A percentile compares a stretch with the other conserved stretches of the same genome.
Conservation (phyloP, 2,329 filamentous ascomycete species). For the Phialophora expanda region DNA sequence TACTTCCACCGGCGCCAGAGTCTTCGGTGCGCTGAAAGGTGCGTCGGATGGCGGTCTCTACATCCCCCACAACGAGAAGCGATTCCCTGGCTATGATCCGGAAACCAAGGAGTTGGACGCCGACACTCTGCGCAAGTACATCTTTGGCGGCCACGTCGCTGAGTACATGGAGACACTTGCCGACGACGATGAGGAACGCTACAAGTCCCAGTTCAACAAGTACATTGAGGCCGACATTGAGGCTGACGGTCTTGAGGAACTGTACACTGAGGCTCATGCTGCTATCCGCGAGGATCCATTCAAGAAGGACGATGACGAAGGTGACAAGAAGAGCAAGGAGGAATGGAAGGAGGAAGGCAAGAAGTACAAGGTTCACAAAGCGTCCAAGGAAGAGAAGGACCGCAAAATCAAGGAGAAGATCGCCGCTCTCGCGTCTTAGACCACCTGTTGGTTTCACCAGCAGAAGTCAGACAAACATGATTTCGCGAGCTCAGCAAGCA, state of each 20-base stretch:
- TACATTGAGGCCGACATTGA: slow-evolving; percentile 98
- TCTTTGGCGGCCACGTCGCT: slow-evolving; percentile 95
- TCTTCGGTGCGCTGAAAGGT: slow-evolving; percentile 99
- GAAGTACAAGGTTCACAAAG: slow-evolving; percentile 81
- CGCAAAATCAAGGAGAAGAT: slow-evolving; percentile 89
- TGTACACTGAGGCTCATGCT: slow-evolving; percentile 93
- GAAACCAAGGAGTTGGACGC: slow-evolving; percentile 97
- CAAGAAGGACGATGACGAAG: slow-evolving; percentile 81
- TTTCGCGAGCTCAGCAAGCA: not conserved
- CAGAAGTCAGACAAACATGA: not conserved
- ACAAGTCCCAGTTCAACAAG: slow-evolving; percentile 96
- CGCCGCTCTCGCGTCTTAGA: slow-evolving; percentile 67
- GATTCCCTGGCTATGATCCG: slow-evolving; percentile 98
- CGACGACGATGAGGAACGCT: slow-evolving; percentile 99
- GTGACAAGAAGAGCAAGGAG: slow-evolving; percentile 93
- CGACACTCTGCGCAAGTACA: slow-evolving; percentile 98
- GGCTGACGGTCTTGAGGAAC: slow-evolving; percentile 94
- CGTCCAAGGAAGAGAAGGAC: slow-evolving; percentile 81
- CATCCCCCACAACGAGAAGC: slow-evolving; percentile 98
- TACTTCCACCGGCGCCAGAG: slow-evolving; percentile 96
- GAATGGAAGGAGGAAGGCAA: slow-evolving; percentile 94
- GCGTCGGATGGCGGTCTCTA: slow-evolving; percentile 97
- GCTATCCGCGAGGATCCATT: slow-evolving; percentile 97
- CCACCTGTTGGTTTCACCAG: slow-evolving; percentile 4
- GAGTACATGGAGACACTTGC: slow-evolving; percentile 99